Base-by-base conservation (phyloP, 1,284 basidiomycete genomes). In the Fomitiporia mediterranea region DNA sequence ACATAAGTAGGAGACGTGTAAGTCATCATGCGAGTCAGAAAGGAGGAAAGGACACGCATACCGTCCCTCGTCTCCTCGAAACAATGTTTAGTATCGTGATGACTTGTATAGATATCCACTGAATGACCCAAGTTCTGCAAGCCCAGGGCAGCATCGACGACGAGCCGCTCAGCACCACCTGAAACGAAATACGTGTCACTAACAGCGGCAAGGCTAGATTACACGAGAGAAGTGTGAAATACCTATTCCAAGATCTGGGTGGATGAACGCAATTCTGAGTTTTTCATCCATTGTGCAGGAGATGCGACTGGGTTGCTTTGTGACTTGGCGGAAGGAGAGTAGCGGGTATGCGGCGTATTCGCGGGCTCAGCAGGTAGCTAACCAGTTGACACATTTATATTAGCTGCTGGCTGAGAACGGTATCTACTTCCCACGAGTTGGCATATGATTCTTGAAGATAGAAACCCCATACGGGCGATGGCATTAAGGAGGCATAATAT, bases 181-280 rank as follows among this genome's bases (percentile, higher is more conserved):
- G 63, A 30, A 44, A 13, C 8, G 9, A 38, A 46, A 21, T 25
- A 51, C 35, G 37, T 49, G 27, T 63, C 46, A 40, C 23, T 53
- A 58, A 35, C 61, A 46, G n/a, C n/a, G n/a, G n/a, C n/a, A n/a
- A n/a, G n/a, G n/a, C n/a, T n/a, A 60, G 40, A 34, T 53, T 15
- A 37, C 2, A 13, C 19, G 9, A 44, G 8, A 44, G 17, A 9
- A 6, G 11, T 27, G 21, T 15, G 11, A 44, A 25, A 70, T 80
- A 91, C 95, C 95, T 53, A 98, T 96, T 51, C 95, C 95, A 3
- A 98, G 77, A 74, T 98, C 95, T 23, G 95, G 95, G 69, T 98
- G 95, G 55, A 98, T 78, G 71, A 98, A 95, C 2, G 89, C 94
- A 60, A 98, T 78, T 58, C 42, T 60, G 23, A 59, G 43, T 28